phyloP scores from a whole-genome alignment of 495 filamentous ascomycete species.

The Corynascus novoguineensis region DNA sequence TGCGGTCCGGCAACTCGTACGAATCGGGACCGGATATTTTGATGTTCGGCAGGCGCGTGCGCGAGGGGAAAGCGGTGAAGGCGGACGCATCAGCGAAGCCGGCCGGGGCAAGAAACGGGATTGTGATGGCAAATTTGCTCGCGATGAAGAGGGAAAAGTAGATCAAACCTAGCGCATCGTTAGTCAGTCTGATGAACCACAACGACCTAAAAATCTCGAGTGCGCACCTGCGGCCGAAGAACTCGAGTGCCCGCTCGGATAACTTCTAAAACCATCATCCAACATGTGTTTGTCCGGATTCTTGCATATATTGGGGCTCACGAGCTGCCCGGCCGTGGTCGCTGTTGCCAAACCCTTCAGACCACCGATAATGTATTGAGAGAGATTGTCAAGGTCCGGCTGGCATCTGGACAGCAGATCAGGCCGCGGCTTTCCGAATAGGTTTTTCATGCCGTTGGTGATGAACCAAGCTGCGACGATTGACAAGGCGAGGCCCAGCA shows the following conservation, averaged over 20 bases:
- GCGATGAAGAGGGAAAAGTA: constrained; percentile 69
- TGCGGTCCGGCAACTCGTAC: constrained; percentile 28
- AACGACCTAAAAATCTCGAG: neutral
- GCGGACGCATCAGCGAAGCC: constrained; percentile 30
- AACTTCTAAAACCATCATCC: constrained; percentile 82
- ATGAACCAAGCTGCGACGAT: constrained; percentile 66
- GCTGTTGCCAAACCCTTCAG: constrained; percentile 25
- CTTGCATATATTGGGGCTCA: constrained; percentile 63
- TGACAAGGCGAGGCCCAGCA: constrained; percentile 66
- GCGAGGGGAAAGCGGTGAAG: constrained; percentile 47
- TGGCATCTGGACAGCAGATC: constrained; percentile 70
- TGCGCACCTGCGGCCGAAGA: constrained; percentile 58
- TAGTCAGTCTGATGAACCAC: neutral
- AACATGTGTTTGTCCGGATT: constrained; percentile 58
- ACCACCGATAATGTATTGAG: constrained; percentile 40
- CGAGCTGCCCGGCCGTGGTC: constrained; percentile 46
- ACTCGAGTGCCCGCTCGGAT: constrained; percentile 63
- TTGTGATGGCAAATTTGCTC: constrained; percentile 54
- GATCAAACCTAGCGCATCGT: constrained; percentile 48
- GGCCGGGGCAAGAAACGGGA: constrained; percentile 51
- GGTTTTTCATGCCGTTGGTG: constrained; percentile 78
- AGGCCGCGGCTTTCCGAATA: constrained; percentile 78
- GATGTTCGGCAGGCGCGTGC: constrained; percentile 26
- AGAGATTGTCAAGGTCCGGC: constrained; percentile 46
- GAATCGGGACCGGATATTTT: constrained; percentile 20